These are phyloP conservation scores for Dimocarpus longan DNA, from an alignment of 345 rosid genomes.

Conservation along the genomic window DNA sequence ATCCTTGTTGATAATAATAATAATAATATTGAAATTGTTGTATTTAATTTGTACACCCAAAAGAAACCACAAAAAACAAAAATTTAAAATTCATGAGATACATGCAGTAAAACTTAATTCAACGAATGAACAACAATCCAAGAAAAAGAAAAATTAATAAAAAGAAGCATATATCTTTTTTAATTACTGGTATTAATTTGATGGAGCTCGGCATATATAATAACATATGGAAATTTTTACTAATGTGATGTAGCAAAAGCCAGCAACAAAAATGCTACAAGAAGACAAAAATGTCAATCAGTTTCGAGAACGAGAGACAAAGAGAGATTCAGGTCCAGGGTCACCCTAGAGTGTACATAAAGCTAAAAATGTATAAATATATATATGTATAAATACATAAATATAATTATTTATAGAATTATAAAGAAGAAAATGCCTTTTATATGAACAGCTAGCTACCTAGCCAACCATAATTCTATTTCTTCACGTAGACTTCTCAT, in stretches of 20 bases:
- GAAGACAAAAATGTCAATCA: not conserved
- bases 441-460: conserved; percentile 7
- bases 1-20: no score
- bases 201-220: no score
- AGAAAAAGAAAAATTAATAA: not conserved
- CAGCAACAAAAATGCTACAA: not conserved
- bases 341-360: conserved; percentile 22
- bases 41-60: no score
- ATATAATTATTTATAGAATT: not conserved
- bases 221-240: not conserved
- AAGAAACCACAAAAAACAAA: no score
- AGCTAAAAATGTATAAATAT: conserved; percentile 1
- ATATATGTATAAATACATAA: not conserved
- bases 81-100: no score
- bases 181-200: no score
- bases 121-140: not conserved
- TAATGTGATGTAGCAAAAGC: conserved; percentile 2
- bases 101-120: no score
- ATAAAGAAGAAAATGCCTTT: conserved; percentile 13
- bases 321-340: conserved; percentile 13
- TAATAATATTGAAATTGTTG: no score
- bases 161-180: no score
- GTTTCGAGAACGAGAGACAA: conserved; percentile 4
- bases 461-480: conserved; percentile 18
- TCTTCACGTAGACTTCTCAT: conserved; percentile 26